A percentile compares a stretch with the other conserved stretches of the same genome.
These are phyloP conservation scores for Arxiozyma slooffiae DNA, from an alignment of 1,139 yeast species.

Conservation along the genomic window DNA sequence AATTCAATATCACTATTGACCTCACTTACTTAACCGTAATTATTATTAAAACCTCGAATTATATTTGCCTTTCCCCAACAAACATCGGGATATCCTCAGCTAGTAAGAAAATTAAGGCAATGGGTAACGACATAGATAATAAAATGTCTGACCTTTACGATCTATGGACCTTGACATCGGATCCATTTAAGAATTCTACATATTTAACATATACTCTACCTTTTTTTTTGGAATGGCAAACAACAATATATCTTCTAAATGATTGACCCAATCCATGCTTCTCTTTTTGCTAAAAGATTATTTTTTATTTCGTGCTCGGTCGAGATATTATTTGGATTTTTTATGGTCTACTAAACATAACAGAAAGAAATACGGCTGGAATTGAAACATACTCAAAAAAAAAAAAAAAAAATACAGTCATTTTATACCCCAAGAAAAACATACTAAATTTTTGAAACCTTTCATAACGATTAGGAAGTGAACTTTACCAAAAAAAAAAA, in stretches of 20 bases:
- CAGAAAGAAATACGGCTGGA: no score
- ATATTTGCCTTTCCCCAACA: slow-evolving; percentile 96
- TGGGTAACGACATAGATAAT: slow-evolving; percentile 78
- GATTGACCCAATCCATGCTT: slow-evolving; percentile 96
- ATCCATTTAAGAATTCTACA: slow-evolving; percentile 68
- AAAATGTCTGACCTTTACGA: slow-evolving; percentile 91
- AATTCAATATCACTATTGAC: slow-evolving; percentile 70
- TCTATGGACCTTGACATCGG: slow-evolving; percentile 86
- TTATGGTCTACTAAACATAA: no score
- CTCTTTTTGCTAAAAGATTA: no score
- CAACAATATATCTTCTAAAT: slow-evolving; percentile 78
- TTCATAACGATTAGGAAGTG: no score
- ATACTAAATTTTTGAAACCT: no score
- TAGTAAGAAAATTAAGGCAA: slow-evolving; percentile 88
- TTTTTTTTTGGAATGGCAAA: slow-evolving; percentile 97
- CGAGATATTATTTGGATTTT: no score
- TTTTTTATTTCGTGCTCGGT: no score
- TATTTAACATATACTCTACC: slow-evolving; percentile 91
- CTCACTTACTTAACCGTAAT: slow-evolving; percentile 89
- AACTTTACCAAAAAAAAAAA: no score
- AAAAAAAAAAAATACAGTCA: no score
- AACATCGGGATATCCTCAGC: slow-evolving; percentile 97
- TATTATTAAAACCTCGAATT: slow-evolving; percentile 94
- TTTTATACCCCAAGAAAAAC: no score
- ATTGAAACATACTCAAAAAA: no score